Evolutionary conservation across 2,329 filamentous ascomycete genomes (phyloP), one percentile per base, ranked within the genome.

Genomic region (Elsinoe arachidis): DNA sequence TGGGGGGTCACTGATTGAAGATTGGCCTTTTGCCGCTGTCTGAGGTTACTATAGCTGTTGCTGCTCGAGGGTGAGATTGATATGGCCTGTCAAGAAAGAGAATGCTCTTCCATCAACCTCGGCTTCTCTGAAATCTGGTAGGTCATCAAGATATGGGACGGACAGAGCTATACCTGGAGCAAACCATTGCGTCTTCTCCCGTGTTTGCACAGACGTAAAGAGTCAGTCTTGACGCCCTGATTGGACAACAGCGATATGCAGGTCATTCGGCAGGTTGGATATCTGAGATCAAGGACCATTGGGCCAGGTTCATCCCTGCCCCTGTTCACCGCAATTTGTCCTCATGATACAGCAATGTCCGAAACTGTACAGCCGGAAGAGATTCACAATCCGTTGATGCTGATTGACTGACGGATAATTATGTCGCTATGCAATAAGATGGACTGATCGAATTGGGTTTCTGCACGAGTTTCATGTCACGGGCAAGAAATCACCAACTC

Each of bases 231-330:
- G 19, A 12, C 41, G 19, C 10, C 41, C 21, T 46, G 41, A 46
- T 46, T 46, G 41, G 41, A n/a, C 10, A 5, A 26, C 3, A 15
- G 37, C 37, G n/a, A 37, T n/a, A 53, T 53, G 49, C 49, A 53
- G 38, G 49, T 53, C 49, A 53, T 53, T 39, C 49, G 33, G 49
- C 49, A 53, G 19, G 49, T 53, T 39, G 19, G 49, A 53, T 53
- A 34, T 39, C 35, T 37, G 12, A 34, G 17, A n/a, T 15, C 21
- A 37, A 26, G 41, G 41, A 46, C 41, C 41, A 46, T 12, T 26
- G n/a, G 41, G 41, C 9, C 41, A 19, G 15, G 19, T 46, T 10
- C 10, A 53, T 53, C 33, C 33, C 49, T 53, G 30, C 49, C 33
- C 34, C 49, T 19, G 33, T 38, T 38, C 49, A 37, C 44, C 44